phyloP scores from a whole-genome alignment of 2,329 filamentous ascomycete species.

The Zasmidium cellare region DNA sequence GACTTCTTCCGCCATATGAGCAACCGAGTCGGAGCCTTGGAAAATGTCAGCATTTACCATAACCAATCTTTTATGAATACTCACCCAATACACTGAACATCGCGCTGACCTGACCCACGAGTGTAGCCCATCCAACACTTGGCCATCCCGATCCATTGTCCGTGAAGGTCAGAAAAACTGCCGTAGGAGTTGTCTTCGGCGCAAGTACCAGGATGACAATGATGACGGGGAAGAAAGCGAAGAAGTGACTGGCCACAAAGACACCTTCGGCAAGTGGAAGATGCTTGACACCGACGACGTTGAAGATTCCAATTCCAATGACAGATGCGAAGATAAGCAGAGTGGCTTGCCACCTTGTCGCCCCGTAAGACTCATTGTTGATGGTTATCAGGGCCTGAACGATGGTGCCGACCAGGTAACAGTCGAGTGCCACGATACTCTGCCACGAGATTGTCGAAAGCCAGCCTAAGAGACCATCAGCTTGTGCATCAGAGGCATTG shows the following conservation, averaged over 20 bases:
- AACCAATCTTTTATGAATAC: neutral
- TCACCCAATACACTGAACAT: neutral
- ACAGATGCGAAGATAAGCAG: conserved; percentile 19
- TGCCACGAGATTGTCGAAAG: conserved; percentile 19
- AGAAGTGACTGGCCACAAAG: conserved; percentile 30
- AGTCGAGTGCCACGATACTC: conserved; percentile 12
- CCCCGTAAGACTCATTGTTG: conserved; percentile 9
- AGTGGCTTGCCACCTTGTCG: conserved; percentile 13
- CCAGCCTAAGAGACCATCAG: conserved; percentile 20
- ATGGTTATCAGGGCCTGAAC: conserved; percentile 19
- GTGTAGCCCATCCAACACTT: conserved; percentile 23
- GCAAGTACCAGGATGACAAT: conserved; percentile 30
- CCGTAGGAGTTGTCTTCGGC: conserved; percentile 28
- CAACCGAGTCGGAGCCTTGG: conserved; percentile 24
- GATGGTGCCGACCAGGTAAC: conserved; percentile 15
- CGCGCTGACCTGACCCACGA: conserved; percentile 22
- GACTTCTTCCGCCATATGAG: conserved; percentile 33
- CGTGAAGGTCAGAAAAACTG: conserved; percentile 31
- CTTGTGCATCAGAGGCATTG: neutral
- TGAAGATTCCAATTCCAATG: conserved; percentile 15
- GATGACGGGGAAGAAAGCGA: conserved; percentile 33
- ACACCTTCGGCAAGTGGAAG: conserved; percentile 40
- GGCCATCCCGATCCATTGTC: conserved; percentile 24
- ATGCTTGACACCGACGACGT: conserved; percentile 35
- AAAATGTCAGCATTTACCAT: neutral